These are phyloP conservation scores for Acanthochlamys bracteata DNA, from an alignment of 106 monocot species.

Conservation along the genomic window DNA sequence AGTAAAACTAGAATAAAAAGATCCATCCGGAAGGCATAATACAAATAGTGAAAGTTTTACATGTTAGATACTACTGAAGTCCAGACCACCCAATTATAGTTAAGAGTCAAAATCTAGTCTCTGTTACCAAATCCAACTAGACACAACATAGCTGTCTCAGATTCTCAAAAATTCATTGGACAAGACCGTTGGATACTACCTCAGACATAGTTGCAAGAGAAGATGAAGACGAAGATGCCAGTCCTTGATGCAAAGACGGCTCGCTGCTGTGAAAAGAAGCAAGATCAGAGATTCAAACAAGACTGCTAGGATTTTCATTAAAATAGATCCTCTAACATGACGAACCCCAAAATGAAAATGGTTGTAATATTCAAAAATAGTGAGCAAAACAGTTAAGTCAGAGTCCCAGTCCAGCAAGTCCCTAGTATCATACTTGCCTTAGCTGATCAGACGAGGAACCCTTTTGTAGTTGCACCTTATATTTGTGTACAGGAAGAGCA, in stretches of 20 bases:
- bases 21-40: too few relatives aligned
- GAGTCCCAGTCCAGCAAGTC: too few relatives aligned
- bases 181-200: conserved; percentile 25
- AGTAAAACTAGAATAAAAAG: too few relatives aligned
- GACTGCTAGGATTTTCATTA: not conserved
- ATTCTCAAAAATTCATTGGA: not conserved
- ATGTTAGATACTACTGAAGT: too few relatives aligned
- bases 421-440: conserved; percentile 26
- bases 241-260: conserved; percentile 17
- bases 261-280: conserved; percentile 33
- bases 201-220: conserved; percentile 39
- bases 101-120: too few relatives aligned
- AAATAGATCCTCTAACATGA: not conserved
- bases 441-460: conserved; percentile 19
- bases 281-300: conserved; percentile 2
- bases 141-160: not conserved
- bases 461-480: conserved; percentile 41
- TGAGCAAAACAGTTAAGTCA: not conserved
- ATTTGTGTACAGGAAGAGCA: conserved; percentile 89
- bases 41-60: too few relatives aligned
- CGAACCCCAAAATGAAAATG: not conserved
- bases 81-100: too few relatives aligned
- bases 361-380: not conserved
- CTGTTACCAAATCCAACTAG: too few relatives aligned
- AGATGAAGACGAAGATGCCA: conserved; percentile 15